Base-by-base conservation (phyloP, 2,329 filamentous ascomycete genomes). In the Penicillium sp. region DNA sequence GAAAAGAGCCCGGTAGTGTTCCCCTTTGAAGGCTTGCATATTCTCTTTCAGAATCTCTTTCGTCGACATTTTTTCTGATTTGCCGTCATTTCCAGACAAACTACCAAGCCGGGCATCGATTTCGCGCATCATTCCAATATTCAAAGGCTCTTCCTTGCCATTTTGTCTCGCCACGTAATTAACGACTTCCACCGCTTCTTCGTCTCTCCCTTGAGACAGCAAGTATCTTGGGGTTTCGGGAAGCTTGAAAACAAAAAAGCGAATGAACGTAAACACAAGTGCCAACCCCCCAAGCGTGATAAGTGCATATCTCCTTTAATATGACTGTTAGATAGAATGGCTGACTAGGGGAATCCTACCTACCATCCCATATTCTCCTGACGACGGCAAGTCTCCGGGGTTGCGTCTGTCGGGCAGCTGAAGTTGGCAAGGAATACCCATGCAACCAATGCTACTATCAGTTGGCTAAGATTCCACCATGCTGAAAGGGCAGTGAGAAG, bases 381-480 rank as follows among this genome's bases (percentile, higher is more conserved):
- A 1, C 59, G 56, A 6, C 48, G 37, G 18, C 67, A 70, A 4
- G 59, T 67, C 5, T 54, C 62, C 0, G 64, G 60, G 1, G 63
- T 65, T 1, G 62, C 51, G 36, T 67, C 59, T 1, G 64, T 65
- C 9, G 65, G 57, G 26, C 67, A 70, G 44, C 56, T 63, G 31
- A 61, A 70, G 33, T 67, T 68, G n/a, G 67, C 63, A 9, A 69
- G 36, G 29, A 68, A 69, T 1, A 64, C 67, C 67, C 67, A 70
- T 14, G 66, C 61, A 10, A 70, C 23, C 6, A 70, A 39, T 1
- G 66, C 68, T 1, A 68, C 64, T 5, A 69, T 57, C 1, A 78
- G 68, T 57, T 81, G 77, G 3, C 79, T 78, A 11, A 81, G 37
- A 29, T 77, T 78, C 79, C 78, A 81, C 78, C 78, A 81, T 1